Evolutionary conservation across 2,329 filamentous ascomycete species (phyloP), one percentile per base, ranked within the genome.

Genomic region (Nemania sp.): DNA sequence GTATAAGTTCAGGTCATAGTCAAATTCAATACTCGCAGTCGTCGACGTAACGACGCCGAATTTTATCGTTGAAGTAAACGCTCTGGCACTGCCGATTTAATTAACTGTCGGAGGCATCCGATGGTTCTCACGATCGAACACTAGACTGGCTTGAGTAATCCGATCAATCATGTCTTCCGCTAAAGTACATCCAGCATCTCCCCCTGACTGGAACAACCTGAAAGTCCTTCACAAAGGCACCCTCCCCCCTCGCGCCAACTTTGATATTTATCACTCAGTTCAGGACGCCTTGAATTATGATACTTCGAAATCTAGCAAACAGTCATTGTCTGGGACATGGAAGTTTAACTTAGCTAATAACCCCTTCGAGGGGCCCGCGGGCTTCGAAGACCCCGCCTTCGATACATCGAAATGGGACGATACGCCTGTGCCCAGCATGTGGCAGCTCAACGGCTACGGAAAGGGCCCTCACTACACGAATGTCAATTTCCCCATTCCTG

Each of bases 361-460:
- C 34, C 76, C 75, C 17, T 63, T 73, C 24, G 69, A 73, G 43
- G 73, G 72, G 0, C 72, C 71, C 1, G 61, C 60, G 11, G 66
- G 65, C 15, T 73, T 73, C 40, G 63, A 70, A 50, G 53, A 63
- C 15, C 64, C 66, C 12, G 39, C 49, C 19, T 68, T 66, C 45
- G 58, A 66, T 34, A 57, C 61, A 3, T 40, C 68, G 14, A 52
- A 31, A 54, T 84, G 81, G 81, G 69, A 70, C 19, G 71, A 79
- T 31, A 82, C 87, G 31, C 63, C 73, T 6, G 86, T 90, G 0
- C 87, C 86, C 0, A 83, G 84, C 12, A 83, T 85, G 73, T 90
- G 87, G 87, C 86, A 90, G 68, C 73, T 87, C 1, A 81, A 88
- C 63, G 86, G 86, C 12, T 83, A 82, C 60, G 86, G 86, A 3